phyloP scores from a whole-genome alignment of 192 early-diverging fungal species.

The Linnemannia elongata region DNA sequence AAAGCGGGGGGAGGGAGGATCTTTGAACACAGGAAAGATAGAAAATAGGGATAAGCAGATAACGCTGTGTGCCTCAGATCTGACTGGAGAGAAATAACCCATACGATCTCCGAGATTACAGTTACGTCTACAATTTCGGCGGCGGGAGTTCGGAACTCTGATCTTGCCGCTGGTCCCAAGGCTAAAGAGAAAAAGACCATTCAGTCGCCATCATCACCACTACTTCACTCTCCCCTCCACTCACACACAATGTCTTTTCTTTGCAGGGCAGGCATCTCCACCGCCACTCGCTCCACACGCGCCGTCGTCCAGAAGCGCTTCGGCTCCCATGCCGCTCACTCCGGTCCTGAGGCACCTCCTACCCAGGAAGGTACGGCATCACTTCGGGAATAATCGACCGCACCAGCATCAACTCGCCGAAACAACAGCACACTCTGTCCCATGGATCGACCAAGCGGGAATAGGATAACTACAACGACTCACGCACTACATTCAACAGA shows the following conservation, averaged over 20 bases:
- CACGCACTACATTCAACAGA: background rate
- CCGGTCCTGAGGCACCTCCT: constrained; percentile 50
- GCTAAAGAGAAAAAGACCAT: background rate
- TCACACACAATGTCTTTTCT: constrained; percentile 42
- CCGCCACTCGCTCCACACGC: constrained; percentile 50
- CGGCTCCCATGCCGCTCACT: constrained; percentile 48
- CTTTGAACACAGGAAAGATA: no score
- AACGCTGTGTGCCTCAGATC: no score
- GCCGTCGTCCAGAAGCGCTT: constrained; percentile 53
- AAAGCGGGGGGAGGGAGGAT: no score
- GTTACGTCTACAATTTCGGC: background rate
- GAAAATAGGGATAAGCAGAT: no score
- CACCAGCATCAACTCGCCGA: background rate
- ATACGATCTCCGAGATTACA: background rate
- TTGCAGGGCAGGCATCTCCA: constrained; percentile 38
- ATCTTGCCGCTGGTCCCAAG: background rate
- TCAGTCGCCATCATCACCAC: constrained; percentile 7
- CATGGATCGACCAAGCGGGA: no score
- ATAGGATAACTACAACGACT: background rate
- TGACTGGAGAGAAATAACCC: no score
- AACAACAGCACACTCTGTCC: background rate
- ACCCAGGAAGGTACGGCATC: constrained; percentile 42
- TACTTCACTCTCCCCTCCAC: background rate
- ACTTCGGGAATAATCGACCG: background rate
- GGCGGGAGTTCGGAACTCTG: background rate